phyloP scores from a whole-genome alignment of 768 basidiomycete genomes.

The Lactarius deliciosus region DNA sequence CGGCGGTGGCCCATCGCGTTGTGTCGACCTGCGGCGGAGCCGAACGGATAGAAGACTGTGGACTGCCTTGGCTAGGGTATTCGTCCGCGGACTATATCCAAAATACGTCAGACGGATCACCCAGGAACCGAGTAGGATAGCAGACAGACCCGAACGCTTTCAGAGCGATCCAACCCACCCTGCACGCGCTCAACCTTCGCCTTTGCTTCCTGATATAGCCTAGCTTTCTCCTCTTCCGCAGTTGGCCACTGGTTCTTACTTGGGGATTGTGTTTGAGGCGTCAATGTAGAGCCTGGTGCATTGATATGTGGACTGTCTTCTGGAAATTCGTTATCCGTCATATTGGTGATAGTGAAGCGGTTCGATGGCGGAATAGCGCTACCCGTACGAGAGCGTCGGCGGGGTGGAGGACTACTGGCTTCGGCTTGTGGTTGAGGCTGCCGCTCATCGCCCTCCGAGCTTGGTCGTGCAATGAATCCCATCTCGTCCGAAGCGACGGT shows the following conservation, averaged over 20 bases:
- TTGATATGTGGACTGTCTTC: slow-evolving; percentile 45
- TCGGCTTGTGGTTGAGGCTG: slow-evolving; percentile 16
- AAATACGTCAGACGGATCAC: background rate
- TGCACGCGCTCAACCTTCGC: slow-evolving; percentile 43
- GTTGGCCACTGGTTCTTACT: slow-evolving; percentile 30
- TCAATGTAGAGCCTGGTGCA: slow-evolving; percentile 13
- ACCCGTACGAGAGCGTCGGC: slow-evolving; percentile 36
- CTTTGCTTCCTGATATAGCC: slow-evolving; percentile 42
- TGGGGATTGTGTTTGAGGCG: background rate
- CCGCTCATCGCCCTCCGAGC: slow-evolving; percentile 23
- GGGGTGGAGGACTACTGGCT: slow-evolving; percentile 18
- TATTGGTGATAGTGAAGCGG: slow-evolving; percentile 46
- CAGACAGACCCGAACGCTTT: slow-evolving; percentile 33
- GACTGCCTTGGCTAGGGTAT: slow-evolving; percentile 24
- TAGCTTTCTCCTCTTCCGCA: slow-evolving; percentile 49
- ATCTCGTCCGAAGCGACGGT: slow-evolving; percentile 19
- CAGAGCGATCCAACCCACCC: slow-evolving; percentile 35
- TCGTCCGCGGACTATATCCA: slow-evolving; percentile 13
- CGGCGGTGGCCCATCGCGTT: slow-evolving; percentile 61
- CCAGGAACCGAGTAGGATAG: background rate
- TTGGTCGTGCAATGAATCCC: slow-evolving; percentile 22
- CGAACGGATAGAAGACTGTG: slow-evolving; percentile 31
- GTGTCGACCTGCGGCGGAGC: slow-evolving; percentile 13
- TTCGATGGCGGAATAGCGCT: slow-evolving; percentile 34
- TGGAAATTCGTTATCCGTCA: slow-evolving; percentile 39